Evolutionary conservation across 225 moss, liverwort and hornwort genomes (phyloP).

Genomic region (Polytrichum commune): DNA sequence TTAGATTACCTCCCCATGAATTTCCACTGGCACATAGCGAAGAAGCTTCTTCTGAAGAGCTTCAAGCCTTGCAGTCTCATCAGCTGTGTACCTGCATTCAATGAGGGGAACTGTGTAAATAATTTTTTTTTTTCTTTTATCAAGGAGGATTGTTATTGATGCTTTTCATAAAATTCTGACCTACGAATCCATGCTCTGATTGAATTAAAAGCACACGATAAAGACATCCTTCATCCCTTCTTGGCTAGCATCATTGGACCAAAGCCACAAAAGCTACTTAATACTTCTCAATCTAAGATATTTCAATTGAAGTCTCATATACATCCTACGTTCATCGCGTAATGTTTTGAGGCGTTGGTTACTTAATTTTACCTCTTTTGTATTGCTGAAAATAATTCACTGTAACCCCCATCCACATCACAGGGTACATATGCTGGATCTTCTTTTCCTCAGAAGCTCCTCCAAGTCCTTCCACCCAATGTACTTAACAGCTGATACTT

Average conservation of each 20-base stretch:
- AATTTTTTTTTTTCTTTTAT: too few species aligned
- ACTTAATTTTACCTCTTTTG: conserved; percentile 54
- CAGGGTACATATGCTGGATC: conserved; percentile 73
- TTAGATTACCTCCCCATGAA: conserved; percentile 58
- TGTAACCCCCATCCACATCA: conserved; percentile 63
- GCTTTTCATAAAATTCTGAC: neutral
- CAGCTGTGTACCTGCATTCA: conserved; percentile 60
- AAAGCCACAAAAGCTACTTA: neutral
- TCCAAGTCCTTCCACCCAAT: conserved; percentile 86
- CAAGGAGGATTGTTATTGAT: too few species aligned
- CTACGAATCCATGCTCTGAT: too few species aligned
- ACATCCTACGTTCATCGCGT: neutral
- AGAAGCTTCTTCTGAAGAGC: conserved; percentile 61
- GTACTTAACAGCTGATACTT: conserved; percentile 90
- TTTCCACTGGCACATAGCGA: conserved; percentile 68
- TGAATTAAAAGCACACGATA: too few species aligned
- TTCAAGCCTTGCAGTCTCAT: conserved; percentile 51
- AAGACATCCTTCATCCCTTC: too few species aligned
- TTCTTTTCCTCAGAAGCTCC: conserved; percentile 42
- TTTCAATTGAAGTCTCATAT: too few species aligned
- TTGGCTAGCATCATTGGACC: too few species aligned
- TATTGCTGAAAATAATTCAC: conserved; percentile 63
- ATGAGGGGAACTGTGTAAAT: neutral
- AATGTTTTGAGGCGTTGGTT: neutral
- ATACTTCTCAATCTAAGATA: too few species aligned